A percentile compares a stretch with the other conserved stretches of the same genome.
These are phyloP conservation scores for Acacia crassicarpa DNA, from an alignment of 306 rosid genomes.

Conservation along the genomic window DNA sequence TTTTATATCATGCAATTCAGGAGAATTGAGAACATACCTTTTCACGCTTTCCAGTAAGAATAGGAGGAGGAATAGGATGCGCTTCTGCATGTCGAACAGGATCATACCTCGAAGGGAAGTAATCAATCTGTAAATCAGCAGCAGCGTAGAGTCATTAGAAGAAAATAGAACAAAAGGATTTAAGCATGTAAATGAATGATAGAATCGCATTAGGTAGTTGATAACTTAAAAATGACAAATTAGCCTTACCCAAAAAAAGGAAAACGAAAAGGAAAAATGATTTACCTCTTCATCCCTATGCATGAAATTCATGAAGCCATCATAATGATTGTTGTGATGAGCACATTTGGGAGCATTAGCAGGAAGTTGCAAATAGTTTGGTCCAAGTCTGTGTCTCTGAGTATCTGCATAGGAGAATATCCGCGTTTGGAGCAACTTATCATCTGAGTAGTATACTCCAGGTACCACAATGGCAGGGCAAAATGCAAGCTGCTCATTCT, in stretches of 20 bases:
- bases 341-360: constrained; percentile 8
- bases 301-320: neutral
- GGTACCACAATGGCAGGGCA: constrained; percentile 1
- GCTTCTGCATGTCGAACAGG: neutral
- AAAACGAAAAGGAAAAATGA: neutral
- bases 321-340: constrained; percentile 1
- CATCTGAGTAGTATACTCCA: constrained; percentile 1
- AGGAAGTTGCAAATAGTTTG: constrained; percentile 2
- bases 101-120: constrained; percentile 1
- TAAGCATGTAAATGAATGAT: neutral
- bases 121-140: neutral
- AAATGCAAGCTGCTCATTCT: constrained; percentile 4
- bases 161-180: neutral
- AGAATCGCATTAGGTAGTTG: neutral
- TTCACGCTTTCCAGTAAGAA: neutral
- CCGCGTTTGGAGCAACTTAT: constrained; percentile 2
- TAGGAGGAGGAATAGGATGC: neutral
- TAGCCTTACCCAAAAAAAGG: neutral
- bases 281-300: constrained; percentile 13
- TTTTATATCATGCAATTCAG: neutral
- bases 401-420: neutral
- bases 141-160: neutral
- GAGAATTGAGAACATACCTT: neutral
- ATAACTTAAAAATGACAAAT: neutral
- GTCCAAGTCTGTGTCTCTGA: constrained; percentile 10